Conservation (phyloP, 169 alveolate species). For the Cryptosporidium ubiquitum region DNA sequence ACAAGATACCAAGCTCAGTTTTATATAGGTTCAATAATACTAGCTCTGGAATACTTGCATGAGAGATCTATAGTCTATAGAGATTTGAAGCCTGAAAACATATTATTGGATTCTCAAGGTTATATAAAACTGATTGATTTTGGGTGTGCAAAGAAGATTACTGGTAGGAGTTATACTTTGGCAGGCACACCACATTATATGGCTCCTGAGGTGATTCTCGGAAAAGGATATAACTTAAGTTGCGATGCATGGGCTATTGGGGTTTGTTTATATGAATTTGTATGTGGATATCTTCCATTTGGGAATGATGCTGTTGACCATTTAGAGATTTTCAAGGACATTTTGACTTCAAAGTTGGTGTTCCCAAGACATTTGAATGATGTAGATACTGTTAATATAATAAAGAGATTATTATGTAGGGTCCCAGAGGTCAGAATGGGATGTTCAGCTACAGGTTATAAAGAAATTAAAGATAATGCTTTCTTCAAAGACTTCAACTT, state of each 20-base stretch:
- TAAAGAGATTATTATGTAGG: conserved; percentile 89
- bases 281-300: conserved; percentile 98
- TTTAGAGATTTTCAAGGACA: conserved; percentile 92
- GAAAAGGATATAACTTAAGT: conserved; percentile 95
- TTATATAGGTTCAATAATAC: conserved; percentile 89
- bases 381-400: conserved; percentile 87
- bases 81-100: conserved; percentile 97
- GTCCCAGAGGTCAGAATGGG: conserved; percentile 92
- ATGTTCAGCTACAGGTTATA: conserved; percentile 90
- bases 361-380: conserved; percentile 86
- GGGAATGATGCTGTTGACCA: conserved; percentile 97
- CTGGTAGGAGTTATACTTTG: conserved; percentile 92
- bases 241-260: conserved; percentile 99
- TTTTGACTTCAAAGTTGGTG: conserved; percentile 85
- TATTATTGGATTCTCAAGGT: conserved; percentile 95
- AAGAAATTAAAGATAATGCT: conserved; percentile 86
- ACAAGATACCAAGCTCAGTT: conserved; percentile 91
- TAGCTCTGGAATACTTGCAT: conserved; percentile 92
- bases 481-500: conserved; percentile 87
- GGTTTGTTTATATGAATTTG: conserved; percentile 96
- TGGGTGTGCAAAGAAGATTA: conserved; percentile 94
- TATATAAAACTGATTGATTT: conserved; percentile 94
- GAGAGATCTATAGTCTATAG: conserved; percentile 93
- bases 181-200: conserved; percentile 97
- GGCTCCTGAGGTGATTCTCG: conserved; percentile 95